Conservation (phyloP, 2,329 filamentous ascomycete genomes). For the Cryphonectria parasitica region DNA sequence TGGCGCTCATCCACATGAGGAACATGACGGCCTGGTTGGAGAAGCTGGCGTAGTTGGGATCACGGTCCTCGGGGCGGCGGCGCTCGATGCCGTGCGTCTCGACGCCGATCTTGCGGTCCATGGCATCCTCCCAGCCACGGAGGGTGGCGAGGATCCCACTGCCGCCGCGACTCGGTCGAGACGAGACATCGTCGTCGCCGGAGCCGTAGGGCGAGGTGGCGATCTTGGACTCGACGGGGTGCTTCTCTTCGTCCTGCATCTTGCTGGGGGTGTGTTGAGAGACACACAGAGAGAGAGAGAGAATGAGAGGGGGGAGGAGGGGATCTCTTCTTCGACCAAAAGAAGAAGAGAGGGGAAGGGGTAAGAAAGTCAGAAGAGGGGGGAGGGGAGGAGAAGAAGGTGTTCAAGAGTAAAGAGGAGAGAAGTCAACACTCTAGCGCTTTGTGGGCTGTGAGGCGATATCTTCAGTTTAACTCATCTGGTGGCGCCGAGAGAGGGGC, state of each 20-base stretch:
- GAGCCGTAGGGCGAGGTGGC: conserved; percentile 16
- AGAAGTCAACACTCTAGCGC: neutral
- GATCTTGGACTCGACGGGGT: conserved; percentile 20
- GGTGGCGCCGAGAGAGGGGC: neutral
- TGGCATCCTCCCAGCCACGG: conserved; percentile 46
- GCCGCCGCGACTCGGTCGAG: conserved; percentile 20
- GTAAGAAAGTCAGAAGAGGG: neutral
- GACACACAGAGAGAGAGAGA: too few species aligned
- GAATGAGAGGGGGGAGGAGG: neutral
- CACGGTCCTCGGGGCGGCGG: conserved; percentile 48
- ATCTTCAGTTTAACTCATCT: neutral
- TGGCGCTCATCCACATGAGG: conserved; percentile 55
- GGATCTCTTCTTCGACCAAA: neutral
- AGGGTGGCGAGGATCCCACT: conserved; percentile 41
- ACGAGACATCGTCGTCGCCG: conserved; percentile 17
- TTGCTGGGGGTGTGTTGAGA: neutral
- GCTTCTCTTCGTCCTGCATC: conserved; percentile 28
- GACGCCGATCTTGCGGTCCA: conserved; percentile 52
- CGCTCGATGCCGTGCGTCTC: conserved; percentile 52
- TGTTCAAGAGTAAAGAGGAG: neutral
- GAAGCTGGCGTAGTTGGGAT: conserved; percentile 42
- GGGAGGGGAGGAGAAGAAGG: neutral
- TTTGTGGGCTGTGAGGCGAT: neutral
- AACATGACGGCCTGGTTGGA: conserved; percentile 53
- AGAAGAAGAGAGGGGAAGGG: neutral